A percentile compares a stretch with the other conserved stretches of the same genome.
These are phyloP conservation scores for Coniferiporia sulphurascens DNA, from an alignment of 1,284 basidiomycete genomes.

Conservation along the genomic window DNA sequence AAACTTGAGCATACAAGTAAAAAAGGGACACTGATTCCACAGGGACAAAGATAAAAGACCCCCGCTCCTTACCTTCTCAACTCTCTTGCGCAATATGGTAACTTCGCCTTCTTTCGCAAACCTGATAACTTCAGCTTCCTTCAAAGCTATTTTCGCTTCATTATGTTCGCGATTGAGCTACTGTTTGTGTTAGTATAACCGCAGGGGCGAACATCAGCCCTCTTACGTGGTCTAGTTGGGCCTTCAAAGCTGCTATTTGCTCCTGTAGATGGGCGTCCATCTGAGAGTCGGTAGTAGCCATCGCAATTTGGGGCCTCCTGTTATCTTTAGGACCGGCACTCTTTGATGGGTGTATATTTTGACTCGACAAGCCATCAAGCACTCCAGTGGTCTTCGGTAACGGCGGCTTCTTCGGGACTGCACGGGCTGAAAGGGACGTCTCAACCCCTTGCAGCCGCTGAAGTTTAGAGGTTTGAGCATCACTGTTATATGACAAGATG, in stretches of 20 bases:
- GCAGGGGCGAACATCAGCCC: background rate
- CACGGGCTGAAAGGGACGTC: background rate
- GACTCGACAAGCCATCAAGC: background rate
- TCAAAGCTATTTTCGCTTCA: conserved; percentile 29
- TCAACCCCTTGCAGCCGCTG: background rate
- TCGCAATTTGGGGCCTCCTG: background rate
- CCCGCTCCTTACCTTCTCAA: conserved; percentile 46
- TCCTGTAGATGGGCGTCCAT: background rate
- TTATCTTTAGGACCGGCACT: background rate
- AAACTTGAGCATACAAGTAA: background rate
- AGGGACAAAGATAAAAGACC: background rate
- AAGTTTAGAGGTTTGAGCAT: background rate
- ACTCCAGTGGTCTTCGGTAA: background rate
- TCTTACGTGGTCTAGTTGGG: conserved; percentile 18
- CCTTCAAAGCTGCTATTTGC: conserved; percentile 12
- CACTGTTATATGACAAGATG: background rate
- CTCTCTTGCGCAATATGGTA: conserved; percentile 48
- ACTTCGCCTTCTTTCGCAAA: conserved; percentile 60
- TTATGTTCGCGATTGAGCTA: conserved; percentile 12
- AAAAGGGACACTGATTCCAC: background rate
- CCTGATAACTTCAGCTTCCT: conserved; percentile 43
- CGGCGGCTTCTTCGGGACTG: background rate
- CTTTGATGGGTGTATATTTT: background rate
- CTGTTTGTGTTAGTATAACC: background rate
- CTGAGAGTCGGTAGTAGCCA: background rate